Evolutionary conservation across 768 basidiomycete species (phyloP).

Genomic region (Mycena alexandri): DNA sequence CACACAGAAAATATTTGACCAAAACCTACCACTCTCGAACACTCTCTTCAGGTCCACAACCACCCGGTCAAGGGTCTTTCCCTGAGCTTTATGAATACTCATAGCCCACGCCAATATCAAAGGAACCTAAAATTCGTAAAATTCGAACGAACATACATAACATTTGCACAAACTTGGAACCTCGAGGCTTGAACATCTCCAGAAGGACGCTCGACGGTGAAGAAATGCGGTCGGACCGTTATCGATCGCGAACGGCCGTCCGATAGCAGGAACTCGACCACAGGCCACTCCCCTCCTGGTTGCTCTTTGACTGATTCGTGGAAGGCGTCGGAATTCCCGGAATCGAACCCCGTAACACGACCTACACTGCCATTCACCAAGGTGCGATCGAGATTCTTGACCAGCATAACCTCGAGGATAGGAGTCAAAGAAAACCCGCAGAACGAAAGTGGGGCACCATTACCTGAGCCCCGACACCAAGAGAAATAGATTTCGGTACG

Average conservation of each 20-base stretch:
- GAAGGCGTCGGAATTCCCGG: too few relatives aligned
- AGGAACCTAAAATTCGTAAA: constrained; percentile 66
- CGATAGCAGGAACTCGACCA: background rate
- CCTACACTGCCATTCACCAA: constrained; percentile 97
- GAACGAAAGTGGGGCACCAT: background rate
- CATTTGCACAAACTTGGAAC: background rate
- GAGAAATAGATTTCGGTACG: constrained; percentile 76
- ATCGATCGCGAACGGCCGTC: background rate
- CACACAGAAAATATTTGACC: constrained; percentile 62
- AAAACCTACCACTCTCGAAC: constrained; percentile 77
- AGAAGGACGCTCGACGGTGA: background rate
- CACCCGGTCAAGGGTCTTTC: constrained; percentile 94
- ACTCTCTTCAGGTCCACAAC: constrained; percentile 82
- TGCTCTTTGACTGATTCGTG: too few relatives aligned
- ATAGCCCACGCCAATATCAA: constrained; percentile 96
- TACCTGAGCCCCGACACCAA: constrained; percentile 85
- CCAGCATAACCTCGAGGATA: constrained; percentile 85
- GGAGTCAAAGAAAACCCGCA: background rate
- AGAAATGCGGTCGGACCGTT: background rate
- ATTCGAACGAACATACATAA: too few relatives aligned
- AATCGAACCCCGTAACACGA: constrained; percentile 74
- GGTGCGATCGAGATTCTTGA: constrained; percentile 91
- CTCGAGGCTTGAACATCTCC: background rate
- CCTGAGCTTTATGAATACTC: constrained; percentile 98
- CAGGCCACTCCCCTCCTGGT: too few relatives aligned